Base-by-base conservation (phyloP, 169 alveolate genomes). In the Neospora caninum region DNA sequence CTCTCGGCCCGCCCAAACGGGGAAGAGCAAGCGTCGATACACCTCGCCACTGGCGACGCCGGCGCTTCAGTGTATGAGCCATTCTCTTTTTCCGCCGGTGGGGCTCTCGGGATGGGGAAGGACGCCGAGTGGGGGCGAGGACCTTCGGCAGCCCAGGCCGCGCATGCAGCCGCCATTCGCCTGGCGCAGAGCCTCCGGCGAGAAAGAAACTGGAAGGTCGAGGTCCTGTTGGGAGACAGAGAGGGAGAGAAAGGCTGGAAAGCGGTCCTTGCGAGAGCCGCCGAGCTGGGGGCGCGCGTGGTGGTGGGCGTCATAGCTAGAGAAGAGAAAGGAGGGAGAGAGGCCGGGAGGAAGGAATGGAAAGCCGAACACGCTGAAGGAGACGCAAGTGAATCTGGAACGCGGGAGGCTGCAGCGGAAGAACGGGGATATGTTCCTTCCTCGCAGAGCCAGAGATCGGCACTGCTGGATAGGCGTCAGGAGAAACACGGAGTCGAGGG, bases 281-380 rank as follows among this genome's bases (percentile, higher is more conserved):
- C 89, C 67, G 43, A 82, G 34, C 89, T 82, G n/a, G 89, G 89
- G 18, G 89, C 89, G 38, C 53, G 53, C 34, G 89, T 27, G 34
- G 89, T 82, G 42, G 89, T 82, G 69, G 89, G 69, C 41, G 89
- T 82, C 43, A 36, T 67, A 7, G 64, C 67, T 29, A 20, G n/a
- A 1, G 84, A 18, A 36, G 84, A 4, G 0, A 10, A n/a, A 13
- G n/a, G 45, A 73, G 84, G 42, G 9, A 27, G 45, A 43, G 27
- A n/a, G 43, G 39, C 10, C 25, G 45, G 2, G 84, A 1, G n/a
- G n/a, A 31, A 13, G 84, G 27, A 73, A 4, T 13, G 42, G 84
- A 9, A 18, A 31, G 84, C 38, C 25, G 45, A n/a, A 36, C 31
- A n/a, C 16, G 84, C 7, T 13, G 43, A 22, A 13, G 42, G n/a